These are phyloP conservation scores for Hibiscus syriacus DNA, from an alignment of 345 rosid species.

Conservation along the genomic window DNA sequence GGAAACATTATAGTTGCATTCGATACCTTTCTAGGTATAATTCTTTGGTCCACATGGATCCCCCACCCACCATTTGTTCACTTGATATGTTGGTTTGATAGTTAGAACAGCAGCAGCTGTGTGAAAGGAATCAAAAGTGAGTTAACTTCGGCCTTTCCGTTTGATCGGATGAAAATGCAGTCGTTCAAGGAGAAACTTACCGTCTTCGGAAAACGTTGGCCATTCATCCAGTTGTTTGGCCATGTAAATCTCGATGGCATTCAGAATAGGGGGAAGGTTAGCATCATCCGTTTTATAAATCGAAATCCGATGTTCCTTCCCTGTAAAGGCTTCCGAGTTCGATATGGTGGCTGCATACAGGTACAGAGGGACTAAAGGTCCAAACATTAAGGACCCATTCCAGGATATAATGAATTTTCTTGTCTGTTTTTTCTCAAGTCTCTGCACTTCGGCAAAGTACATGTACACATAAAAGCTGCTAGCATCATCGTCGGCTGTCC, in stretches of 20 bases:
- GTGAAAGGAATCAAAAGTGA: not conserved
- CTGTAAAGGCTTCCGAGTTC: constrained; percentile 32
- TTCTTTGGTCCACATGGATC: constrained; percentile 50
- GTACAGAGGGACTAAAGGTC: constrained; percentile 21
- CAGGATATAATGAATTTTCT: constrained; percentile 33
- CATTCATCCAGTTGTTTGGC: constrained; percentile 12
- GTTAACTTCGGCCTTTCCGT: not conserved
- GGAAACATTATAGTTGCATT: constrained; percentile 25
- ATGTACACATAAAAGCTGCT: constrained; percentile 29
- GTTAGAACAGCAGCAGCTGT: constrained; percentile 30
- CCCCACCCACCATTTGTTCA: constrained; percentile 40
- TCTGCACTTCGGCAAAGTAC: constrained; percentile 31
- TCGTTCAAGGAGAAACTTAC: constrained; percentile 11
- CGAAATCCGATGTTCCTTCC: constrained; percentile 36
- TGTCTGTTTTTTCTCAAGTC: constrained; percentile 22
- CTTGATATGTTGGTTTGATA: constrained; percentile 29
- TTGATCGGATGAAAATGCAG: not conserved
- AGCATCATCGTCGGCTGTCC: constrained; percentile 19
- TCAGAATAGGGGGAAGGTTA: constrained; percentile 32
- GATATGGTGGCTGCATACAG: constrained; percentile 7
- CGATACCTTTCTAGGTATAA: constrained; percentile 43
- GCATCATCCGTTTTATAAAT: constrained; percentile 27
- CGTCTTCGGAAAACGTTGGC: constrained; percentile 19
- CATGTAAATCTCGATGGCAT: constrained; percentile 32
- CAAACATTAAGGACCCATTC: constrained; percentile 31